Evolutionary conservation across 768 basidiomycete species (phyloP).

Genomic region (Omphalotus guepiniiformis): DNA sequence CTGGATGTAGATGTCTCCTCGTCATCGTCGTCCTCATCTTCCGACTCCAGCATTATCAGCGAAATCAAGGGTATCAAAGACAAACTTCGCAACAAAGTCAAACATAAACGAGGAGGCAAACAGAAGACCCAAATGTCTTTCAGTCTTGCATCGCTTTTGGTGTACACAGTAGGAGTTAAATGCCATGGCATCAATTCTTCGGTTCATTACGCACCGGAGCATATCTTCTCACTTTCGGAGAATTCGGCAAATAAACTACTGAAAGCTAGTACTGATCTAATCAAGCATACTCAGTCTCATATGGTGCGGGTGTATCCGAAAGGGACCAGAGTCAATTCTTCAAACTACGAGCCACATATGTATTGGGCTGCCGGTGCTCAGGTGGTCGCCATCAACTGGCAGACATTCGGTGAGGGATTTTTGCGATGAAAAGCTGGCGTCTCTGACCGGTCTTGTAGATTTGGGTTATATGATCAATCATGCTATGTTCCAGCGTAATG

Average conservation of each 20-base stretch:
- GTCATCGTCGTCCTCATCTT: background rate
- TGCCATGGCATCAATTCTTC: conserved; percentile 88
- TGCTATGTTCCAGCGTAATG: conserved; percentile 93
- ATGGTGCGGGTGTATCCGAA: conserved; percentile 85
- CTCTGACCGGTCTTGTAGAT: conserved; percentile 42
- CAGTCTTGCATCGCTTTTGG: conserved; percentile 67
- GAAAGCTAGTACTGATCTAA: conserved; percentile 57
- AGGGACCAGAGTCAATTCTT: conserved; percentile 73
- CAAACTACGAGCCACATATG: conserved; percentile 84
- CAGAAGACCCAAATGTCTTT: conserved; percentile 57
- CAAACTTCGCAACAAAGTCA: conserved; percentile 10
- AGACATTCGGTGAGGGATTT: conserved; percentile 74
- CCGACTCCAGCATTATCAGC: conserved; percentile 1
- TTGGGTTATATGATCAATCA: conserved; percentile 89
- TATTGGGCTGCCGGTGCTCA: conserved; percentile 91
- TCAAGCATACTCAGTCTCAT: conserved; percentile 84
- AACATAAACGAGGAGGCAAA: background rate
- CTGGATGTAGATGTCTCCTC: background rate
- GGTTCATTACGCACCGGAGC: conserved; percentile 78
- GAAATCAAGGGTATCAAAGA: conserved; percentile 5
- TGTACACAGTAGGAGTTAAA: conserved; percentile 96
- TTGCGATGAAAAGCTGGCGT: background rate
- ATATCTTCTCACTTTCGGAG: conserved; percentile 94
- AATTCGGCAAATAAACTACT: conserved; percentile 71
- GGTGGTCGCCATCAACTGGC: conserved; percentile 95